Evolutionary conservation across 176 grass and related monocot genomes (phyloP).

Genomic region (Themeda triandra): DNA sequence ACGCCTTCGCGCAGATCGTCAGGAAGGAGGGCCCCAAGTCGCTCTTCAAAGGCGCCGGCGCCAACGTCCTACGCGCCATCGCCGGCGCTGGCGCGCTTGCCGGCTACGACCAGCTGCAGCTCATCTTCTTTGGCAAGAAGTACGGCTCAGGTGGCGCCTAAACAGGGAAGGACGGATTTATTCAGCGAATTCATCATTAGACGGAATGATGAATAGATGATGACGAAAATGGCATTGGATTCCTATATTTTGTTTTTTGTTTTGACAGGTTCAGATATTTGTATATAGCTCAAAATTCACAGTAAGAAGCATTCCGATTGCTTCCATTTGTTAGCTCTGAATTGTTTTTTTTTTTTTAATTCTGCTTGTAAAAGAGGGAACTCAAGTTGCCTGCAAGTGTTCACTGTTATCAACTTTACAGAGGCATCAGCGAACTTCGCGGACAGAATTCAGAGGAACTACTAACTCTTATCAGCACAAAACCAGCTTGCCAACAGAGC

Average conservation of each 20-base stretch:
- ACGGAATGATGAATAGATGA: not conserved
- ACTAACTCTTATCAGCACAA: not conserved
- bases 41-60: slow-evolving; percentile 32
- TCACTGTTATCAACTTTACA: not conserved
- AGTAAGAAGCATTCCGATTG: not conserved
- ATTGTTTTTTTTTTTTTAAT: not conserved
- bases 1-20: slow-evolving; percentile 23
- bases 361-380: not conserved
- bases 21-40: slow-evolving; percentile 32
- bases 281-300: not conserved
- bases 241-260: not conserved
- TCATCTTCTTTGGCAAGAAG: slow-evolving; percentile 64
- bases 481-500: not conserved
- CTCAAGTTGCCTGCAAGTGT: not conserved
- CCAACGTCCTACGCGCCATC: slow-evolving; percentile 33
- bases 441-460: not conserved
- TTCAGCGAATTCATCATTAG: not conserved
- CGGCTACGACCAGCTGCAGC: slow-evolving; percentile 63
- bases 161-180: not conserved
- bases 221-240: not conserved
- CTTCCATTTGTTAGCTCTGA: not conserved
- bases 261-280: not conserved
- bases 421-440: not conserved
- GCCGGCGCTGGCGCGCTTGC: slow-evolving; percentile 5
- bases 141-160: slow-evolving; percentile 43